A percentile compares a stretch with the other conserved stretches of the same genome.
phyloP scores from a whole-genome alignment of 306 rosid genomes.

The Malus sylvestris region DNA sequence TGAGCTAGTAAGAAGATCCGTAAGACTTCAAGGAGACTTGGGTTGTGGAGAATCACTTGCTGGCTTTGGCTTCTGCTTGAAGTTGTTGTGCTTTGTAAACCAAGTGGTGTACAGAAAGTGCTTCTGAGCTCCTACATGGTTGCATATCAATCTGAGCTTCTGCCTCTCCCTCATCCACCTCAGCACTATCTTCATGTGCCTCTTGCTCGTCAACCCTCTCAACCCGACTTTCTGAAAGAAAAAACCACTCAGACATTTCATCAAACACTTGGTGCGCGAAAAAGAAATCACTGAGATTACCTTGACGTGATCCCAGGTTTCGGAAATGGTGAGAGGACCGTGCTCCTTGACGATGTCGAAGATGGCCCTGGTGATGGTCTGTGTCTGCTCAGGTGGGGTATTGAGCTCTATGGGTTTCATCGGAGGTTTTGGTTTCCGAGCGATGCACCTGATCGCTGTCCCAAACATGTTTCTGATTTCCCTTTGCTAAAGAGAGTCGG shows the following conservation, averaged over 20 bases:
- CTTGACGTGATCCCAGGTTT: slow-evolving; percentile 82
- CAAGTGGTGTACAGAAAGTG: slow-evolving; percentile 84
- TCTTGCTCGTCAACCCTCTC: slow-evolving; percentile 75
- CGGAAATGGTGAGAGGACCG: slow-evolving; percentile 73
- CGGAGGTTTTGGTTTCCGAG: slow-evolving; percentile 65
- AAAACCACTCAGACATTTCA: background rate
- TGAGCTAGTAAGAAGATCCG: background rate
- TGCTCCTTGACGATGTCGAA: slow-evolving; percentile 77
- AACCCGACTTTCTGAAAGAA: slow-evolving; percentile 63
- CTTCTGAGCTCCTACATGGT: slow-evolving; percentile 71
- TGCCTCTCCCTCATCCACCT: slow-evolving; percentile 97
- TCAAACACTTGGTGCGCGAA: background rate
- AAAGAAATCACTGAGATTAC: slow-evolving; percentile 15
- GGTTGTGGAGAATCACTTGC: slow-evolving; percentile 26
- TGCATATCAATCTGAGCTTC: slow-evolving; percentile 71
- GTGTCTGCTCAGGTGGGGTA: slow-evolving; percentile 74
- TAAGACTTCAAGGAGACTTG: slow-evolving; percentile 16
- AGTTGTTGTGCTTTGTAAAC: slow-evolving; percentile 54
- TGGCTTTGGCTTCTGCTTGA: slow-evolving; percentile 25
- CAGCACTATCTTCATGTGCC: slow-evolving; percentile 75
- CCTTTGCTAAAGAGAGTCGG: too few species aligned
- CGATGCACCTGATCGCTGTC: slow-evolving; percentile 48
- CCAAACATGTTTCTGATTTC: slow-evolving; percentile 36
- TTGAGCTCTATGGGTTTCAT: slow-evolving; percentile 57
- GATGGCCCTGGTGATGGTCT: slow-evolving; percentile 58